phyloP scores from a whole-genome alignment of 73 alveolate genomes.

The Blepharisma japonicum region DNA sequence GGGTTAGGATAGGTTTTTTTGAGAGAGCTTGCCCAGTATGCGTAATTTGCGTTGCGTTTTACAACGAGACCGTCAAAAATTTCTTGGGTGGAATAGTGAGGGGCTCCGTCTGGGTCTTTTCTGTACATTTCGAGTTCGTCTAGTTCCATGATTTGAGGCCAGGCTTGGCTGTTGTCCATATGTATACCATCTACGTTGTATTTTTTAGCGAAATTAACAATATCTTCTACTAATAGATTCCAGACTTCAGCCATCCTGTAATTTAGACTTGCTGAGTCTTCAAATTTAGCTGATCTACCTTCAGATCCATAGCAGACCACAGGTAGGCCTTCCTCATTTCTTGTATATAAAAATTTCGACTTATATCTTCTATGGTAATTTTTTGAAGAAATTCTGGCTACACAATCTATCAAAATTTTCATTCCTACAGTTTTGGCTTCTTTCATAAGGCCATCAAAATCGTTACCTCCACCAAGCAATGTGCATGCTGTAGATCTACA shows the following conservation, averaged over 20 bases:
- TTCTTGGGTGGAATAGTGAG: slow-evolving; percentile 85
- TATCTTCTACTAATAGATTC: slow-evolving; percentile 88
- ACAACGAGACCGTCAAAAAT: slow-evolving; percentile 91
- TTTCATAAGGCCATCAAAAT: slow-evolving; percentile 63
- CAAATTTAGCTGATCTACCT: slow-evolving; percentile 83
- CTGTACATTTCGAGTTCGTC: slow-evolving; percentile 91
- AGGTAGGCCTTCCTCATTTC: slow-evolving; percentile 81
- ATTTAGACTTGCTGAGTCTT: slow-evolving; percentile 80
- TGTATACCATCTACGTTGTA: slow-evolving; percentile 90
- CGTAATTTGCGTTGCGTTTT: slow-evolving; percentile 76
- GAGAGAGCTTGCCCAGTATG: slow-evolving; percentile 81
- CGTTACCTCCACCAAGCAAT: slow-evolving; percentile 95
- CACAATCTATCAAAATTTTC: slow-evolving; percentile 89
- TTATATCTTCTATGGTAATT: slow-evolving; percentile 87
- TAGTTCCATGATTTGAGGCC: slow-evolving; percentile 94
- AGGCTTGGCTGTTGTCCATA: slow-evolving; percentile 93
- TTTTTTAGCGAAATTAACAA: slow-evolving; percentile 57
- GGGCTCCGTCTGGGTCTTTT: slow-evolving; percentile 92
- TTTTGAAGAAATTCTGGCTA: slow-evolving; percentile 85
- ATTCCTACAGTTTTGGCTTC: slow-evolving; percentile 79
- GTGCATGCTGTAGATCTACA: slow-evolving; percentile 78
- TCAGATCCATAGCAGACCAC: slow-evolving; percentile 92
- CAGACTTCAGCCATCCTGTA: slow-evolving; percentile 93
- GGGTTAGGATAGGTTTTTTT: slow-evolving; percentile 94
- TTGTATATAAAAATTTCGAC: slow-evolving; percentile 66